Conservation (phyloP, 495 filamentous ascomycete genomes). For the Neurospora tetraspora region DNA sequence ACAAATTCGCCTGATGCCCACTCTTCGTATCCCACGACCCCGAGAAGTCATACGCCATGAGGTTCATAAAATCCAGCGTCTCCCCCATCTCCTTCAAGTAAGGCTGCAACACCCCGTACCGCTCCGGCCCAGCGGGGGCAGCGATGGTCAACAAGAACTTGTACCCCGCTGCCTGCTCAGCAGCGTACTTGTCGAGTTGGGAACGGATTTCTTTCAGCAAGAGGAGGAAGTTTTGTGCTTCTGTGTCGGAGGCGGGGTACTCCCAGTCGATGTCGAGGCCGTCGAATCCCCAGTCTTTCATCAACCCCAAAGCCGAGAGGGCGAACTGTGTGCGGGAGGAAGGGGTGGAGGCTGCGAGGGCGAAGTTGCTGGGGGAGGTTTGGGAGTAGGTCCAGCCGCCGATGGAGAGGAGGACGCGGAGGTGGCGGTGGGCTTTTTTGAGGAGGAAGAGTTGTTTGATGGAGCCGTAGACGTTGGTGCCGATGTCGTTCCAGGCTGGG, state of each 20-base stretch:
- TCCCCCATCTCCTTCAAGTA: conserved; percentile 51
- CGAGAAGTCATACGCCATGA: conserved; percentile 71
- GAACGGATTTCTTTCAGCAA: conserved; percentile 57
- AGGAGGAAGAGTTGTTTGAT: conserved; percentile 79
- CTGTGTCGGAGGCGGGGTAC: conserved; percentile 43
- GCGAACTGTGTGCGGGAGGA: conserved; percentile 54
- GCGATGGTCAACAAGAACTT: conserved; percentile 57
- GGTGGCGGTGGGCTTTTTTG: conserved; percentile 71
- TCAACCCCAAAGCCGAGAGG: conserved; percentile 47
- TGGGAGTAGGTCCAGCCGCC: conserved; percentile 82
- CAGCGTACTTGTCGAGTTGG: conserved; percentile 55
- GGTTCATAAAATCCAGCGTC: conserved; percentile 75
- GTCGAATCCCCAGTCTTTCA: conserved; percentile 51
- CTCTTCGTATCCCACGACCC: conserved; percentile 56
- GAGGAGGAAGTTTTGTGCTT: conserved; percentile 63
- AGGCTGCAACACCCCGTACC: no score
- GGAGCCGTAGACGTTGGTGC: conserved; percentile 69
- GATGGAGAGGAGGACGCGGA: conserved; percentile 83
- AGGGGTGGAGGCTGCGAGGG: conserved; percentile 50
- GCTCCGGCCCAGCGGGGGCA: no score
- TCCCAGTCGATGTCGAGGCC: conserved; percentile 42
- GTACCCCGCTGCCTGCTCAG: conserved; percentile 1
- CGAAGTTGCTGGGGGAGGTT: conserved; percentile 48
- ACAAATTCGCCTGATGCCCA: conserved; percentile 73
- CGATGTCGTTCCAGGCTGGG: conserved; percentile 36